Percentiles rank a stretch among this genome's conserved stretches.
Conservation (phyloP, 345 rosid species). For the Raphanus raphanistrum region DNA sequence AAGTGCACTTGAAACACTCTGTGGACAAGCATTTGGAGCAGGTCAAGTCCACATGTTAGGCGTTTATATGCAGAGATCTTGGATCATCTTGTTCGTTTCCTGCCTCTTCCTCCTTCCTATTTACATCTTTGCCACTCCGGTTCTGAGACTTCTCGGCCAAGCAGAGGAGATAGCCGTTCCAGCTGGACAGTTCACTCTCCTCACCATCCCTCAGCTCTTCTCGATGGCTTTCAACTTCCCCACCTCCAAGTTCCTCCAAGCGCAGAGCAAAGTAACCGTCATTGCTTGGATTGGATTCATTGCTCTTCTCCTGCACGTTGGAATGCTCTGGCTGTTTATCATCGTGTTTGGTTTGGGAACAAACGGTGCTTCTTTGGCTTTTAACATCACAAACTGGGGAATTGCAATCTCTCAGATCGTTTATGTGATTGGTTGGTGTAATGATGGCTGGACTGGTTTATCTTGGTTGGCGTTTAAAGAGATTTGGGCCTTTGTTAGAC, state of each 20-base stretch:
- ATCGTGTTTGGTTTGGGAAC: slow-evolving; percentile 48
- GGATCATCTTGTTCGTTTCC: slow-evolving; percentile 52
- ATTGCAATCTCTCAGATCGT: slow-evolving; percentile 46
- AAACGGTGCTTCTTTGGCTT: slow-evolving; percentile 71
- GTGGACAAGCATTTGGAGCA: slow-evolving; percentile 92
- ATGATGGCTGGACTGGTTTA: slow-evolving; percentile 66
- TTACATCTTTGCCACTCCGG: slow-evolving; percentile 64
- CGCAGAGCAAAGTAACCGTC: slow-evolving; percentile 64
- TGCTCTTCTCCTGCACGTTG: slow-evolving; percentile 46
- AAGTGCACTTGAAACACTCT: slow-evolving; percentile 86
- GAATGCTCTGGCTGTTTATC: slow-evolving; percentile 53
- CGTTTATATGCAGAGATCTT: slow-evolving; percentile 79
- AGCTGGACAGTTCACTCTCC: slow-evolving; percentile 60
- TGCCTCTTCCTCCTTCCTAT: slow-evolving; percentile 56
- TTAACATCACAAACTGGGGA: slow-evolving; percentile 53
- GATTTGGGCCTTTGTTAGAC: slow-evolving; percentile 71
- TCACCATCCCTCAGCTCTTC: slow-evolving; percentile 62
- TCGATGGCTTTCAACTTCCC: slow-evolving; percentile 68
- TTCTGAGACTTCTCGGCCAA: slow-evolving; percentile 62
- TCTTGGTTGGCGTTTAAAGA: slow-evolving; percentile 66
- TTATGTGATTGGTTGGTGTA: slow-evolving; percentile 61
- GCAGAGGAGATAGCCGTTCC: slow-evolving; percentile 50
- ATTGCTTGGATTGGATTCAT: slow-evolving; percentile 60
- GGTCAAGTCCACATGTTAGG: slow-evolving; percentile 78
- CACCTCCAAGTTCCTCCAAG: slow-evolving; percentile 69